Evolutionary conservation across 2,329 filamentous ascomycete species (phyloP).

Genomic region (Didymella sp.): DNA sequence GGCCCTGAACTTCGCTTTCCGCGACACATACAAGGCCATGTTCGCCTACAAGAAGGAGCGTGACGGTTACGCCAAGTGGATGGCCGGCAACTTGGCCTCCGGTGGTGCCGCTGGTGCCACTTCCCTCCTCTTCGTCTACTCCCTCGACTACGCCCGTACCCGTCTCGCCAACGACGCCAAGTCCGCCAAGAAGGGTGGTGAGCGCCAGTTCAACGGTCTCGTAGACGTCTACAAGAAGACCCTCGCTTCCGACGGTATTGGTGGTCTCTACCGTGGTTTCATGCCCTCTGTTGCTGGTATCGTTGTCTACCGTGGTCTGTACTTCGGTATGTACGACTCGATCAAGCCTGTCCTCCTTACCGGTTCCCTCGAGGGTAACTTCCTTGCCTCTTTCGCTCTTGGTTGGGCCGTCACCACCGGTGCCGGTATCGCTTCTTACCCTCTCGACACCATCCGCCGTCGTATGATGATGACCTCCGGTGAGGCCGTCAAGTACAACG

Average conservation of each 20-base stretch:
- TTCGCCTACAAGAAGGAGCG: conserved; percentile 99
- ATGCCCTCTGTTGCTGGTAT: conserved; percentile 99
- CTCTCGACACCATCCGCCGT: conserved; percentile 99
- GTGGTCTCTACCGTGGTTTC: conserved; percentile 99
- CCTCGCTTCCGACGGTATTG: conserved; percentile 96
- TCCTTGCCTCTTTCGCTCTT: conserved; percentile 98
- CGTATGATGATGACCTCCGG: conserved; percentile 99
- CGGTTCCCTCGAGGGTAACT: conserved; percentile 93
- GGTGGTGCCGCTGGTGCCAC: conserved; percentile 99
- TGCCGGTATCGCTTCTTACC: conserved; percentile 99
- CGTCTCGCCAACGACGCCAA: conserved; percentile 99
- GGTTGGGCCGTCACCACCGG: conserved; percentile 99
- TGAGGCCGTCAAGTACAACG: conserved; percentile 99
- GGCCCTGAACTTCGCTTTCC: conserved; percentile 99
- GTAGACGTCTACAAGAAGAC: conserved; percentile 99
- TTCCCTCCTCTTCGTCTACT: conserved; percentile 99
- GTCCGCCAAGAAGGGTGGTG: conserved; percentile 95
- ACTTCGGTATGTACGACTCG: conserved; percentile 99
- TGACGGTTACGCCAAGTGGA: conserved; percentile 98
- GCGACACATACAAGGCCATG: conserved; percentile 99
- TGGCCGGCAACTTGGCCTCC: conserved; percentile 99
- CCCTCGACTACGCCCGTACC: conserved; percentile 99
- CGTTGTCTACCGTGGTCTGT: conserved; percentile 99
- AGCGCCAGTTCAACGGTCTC: conserved; percentile 99
- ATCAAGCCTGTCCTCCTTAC: conserved; percentile 98